phyloP scores from a whole-genome alignment of 495 filamentous ascomycete species.

The Staphylotrichum longicolle region DNA sequence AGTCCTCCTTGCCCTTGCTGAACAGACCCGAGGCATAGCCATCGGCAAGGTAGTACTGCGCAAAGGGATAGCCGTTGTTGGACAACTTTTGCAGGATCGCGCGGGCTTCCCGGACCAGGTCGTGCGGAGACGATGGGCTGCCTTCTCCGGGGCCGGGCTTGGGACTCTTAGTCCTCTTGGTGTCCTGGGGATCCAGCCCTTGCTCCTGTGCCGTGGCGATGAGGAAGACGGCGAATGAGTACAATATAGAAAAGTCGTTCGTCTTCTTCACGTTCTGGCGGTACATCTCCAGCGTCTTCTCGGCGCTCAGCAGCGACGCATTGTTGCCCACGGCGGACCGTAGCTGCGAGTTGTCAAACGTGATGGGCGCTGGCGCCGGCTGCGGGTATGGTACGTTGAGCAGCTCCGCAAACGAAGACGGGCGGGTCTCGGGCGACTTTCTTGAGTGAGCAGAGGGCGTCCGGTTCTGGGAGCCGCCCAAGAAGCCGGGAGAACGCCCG shows the following conservation, averaged over 20 bases:
- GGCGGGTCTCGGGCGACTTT: constrained; percentile 72
- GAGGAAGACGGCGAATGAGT: constrained; percentile 94
- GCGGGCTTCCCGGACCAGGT: constrained; percentile 82
- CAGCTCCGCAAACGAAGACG: constrained; percentile 80
- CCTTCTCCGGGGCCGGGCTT: constrained; percentile 43
- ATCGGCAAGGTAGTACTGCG: constrained; percentile 95
- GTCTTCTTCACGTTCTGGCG: constrained; percentile 94
- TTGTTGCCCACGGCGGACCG: constrained; percentile 77
- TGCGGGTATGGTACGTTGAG: constrained; percentile 88
- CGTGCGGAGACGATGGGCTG: constrained; percentile 51
- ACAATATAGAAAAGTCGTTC: constrained; percentile 80
- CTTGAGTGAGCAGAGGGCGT: constrained; percentile 60
- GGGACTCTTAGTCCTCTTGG: constrained; percentile 44
- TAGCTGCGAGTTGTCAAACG: constrained; percentile 74
- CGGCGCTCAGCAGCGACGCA: constrained; percentile 82
- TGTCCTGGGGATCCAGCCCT: constrained; percentile 42
- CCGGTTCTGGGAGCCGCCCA: constrained; percentile 45
- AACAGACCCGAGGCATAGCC: constrained; percentile 93
- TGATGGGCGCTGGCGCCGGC: constrained; percentile 69
- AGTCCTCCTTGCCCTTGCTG: constrained; percentile 85
- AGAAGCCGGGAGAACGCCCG: constrained; percentile 59
- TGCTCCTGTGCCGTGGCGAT: constrained; percentile 77
- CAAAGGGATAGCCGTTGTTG: constrained; percentile 87
- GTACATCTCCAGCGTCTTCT: constrained; percentile 96
- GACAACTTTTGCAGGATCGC: constrained; percentile 82